phyloP scores from a whole-genome alignment of 1,284 basidiomycete species.

The Leccinum subfulvum region DNA sequence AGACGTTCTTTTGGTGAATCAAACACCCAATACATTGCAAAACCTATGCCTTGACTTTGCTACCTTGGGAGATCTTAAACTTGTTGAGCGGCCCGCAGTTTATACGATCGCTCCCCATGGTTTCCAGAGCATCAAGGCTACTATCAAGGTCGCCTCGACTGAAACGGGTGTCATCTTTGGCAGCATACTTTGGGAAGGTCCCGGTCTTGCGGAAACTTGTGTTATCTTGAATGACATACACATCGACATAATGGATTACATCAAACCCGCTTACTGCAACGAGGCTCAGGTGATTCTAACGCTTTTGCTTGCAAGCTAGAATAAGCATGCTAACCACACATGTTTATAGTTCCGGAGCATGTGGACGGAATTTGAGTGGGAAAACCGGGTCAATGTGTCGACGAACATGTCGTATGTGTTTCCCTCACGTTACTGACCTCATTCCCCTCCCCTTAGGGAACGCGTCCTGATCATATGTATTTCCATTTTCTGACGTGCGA shows the following conservation, averaged over 20 bases:
- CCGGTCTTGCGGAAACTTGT: conserved; percentile 80
- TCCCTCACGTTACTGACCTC: background rate
- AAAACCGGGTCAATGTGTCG: conserved; percentile 85
- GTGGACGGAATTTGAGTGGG: conserved; percentile 94
- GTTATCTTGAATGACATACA: conserved; percentile 97
- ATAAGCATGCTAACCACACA: conserved; percentile 4
- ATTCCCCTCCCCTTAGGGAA: background rate
- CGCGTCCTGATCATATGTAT: background rate
- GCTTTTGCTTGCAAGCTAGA: background rate
- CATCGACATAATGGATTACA: conserved; percentile 99
- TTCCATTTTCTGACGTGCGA: background rate
- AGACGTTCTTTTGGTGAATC: conserved; percentile 97
- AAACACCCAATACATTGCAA: conserved; percentile 92
- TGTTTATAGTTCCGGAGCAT: conserved; percentile 77
- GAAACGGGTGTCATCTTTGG: conserved; percentile 99
- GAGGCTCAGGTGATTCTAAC: conserved; percentile 76
- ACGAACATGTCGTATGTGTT: conserved; percentile 59
- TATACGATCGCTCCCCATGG: conserved; percentile 95
- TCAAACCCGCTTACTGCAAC: conserved; percentile 95
- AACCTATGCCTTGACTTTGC: conserved; percentile 98
- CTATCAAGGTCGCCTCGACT: conserved; percentile 96
- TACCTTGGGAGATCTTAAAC: conserved; percentile 94
- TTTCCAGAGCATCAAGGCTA: conserved; percentile 98
- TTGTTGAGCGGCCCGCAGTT: conserved; percentile 91
- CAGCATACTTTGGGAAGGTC: conserved; percentile 96